Base-by-base conservation (phyloP, 768 basidiomycete genomes). In the Mycena maculata region DNA sequence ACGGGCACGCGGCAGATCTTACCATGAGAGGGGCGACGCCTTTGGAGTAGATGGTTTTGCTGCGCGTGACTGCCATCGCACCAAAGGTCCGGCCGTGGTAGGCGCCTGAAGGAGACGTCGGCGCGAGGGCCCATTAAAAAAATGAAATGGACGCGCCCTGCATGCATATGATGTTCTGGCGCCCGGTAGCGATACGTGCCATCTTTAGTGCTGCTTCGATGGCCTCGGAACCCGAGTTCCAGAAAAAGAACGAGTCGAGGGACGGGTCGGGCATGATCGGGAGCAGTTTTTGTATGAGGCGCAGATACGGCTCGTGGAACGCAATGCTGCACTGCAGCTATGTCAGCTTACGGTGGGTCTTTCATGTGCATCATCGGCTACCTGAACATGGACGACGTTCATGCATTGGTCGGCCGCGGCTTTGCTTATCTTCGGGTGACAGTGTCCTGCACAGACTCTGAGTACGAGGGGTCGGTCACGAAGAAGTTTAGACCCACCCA, bases 141-240 rank as follows among this genome's bases (percentile, higher is more conserved):
- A 39, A 7, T 55, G 11, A 22, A 20, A n/a, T 49, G 25, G 15
- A 47, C 74, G 22, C 49, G 82, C 94, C 96, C 79, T 97, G 95
- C 91, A 99, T 94, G 65, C 87, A 82, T 59, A 99, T 94, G 65
- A 99, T 87, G 76, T 97, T 95, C 76, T 95, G 94, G 69, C 87
- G 84, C 31, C 90, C 89, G 1, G 96, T 98, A 36, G 90, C 81
- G 27, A 77, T 75, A 36, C 96, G 87, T 4, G 93, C 92, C 82
- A 98, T 89, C 81, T 98, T 98, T 69, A 99, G 79, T 3, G 95
- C 86, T 0, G 90, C 94, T 79, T 98, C 96, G 47, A 95, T 86
- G 1, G 96, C 97, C 78, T 99, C 97, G 0, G 94, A 91, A 3
- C 97, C 97, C 2, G 95, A 96, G 82, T 94, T 98, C 92, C 93